These are phyloP conservation scores for Umbellularia californica DNA, from an alignment of 164 flowering plant genomes.

Conservation along the genomic window DNA sequence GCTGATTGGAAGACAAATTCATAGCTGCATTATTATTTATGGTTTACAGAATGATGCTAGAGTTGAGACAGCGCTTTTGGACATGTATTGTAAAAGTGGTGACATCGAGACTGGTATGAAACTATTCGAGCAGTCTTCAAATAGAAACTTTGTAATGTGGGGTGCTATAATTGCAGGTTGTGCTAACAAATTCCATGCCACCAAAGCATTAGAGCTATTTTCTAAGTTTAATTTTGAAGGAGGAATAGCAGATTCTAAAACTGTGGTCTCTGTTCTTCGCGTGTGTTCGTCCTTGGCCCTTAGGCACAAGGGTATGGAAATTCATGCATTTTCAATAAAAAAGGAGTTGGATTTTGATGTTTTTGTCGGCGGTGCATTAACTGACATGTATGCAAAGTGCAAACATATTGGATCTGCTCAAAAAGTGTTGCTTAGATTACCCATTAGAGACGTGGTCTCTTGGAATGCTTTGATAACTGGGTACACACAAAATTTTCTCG, in stretches of 20 bases:
- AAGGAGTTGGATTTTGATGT: constrained; percentile 26
- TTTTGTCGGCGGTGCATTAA: constrained; percentile 41
- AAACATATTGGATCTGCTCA: constrained; percentile 27
- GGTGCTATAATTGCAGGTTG: constrained; percentile 32
- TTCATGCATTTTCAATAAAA: constrained; percentile 42
- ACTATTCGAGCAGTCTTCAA: constrained; percentile 15
- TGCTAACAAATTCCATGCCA: constrained; percentile 21
- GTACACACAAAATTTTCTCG: constrained; percentile 26
- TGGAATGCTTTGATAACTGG: constrained; percentile 47
- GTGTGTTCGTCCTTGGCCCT: constrained; percentile 38
- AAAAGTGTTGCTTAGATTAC: constrained; percentile 25
- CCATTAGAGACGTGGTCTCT: constrained; percentile 30
- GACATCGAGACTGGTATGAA: constrained; percentile 13
- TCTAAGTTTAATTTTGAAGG: constrained; percentile 11
- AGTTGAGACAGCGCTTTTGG: constrained; percentile 34
- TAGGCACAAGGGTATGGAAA: constrained; percentile 22
- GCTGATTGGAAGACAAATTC: constrained; percentile 28
- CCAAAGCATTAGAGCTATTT: constrained; percentile 29
- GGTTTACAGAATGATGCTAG: constrained; percentile 18
- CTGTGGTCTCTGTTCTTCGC: constrained; percentile 38
- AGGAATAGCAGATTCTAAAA: constrained; percentile 29
- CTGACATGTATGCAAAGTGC: constrained; percentile 42
- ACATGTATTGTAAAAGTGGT: constrained; percentile 45
- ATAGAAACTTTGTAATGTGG: constrained; percentile 24
- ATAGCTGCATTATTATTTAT: constrained; percentile 16